A percentile compares a stretch with the other conserved stretches of the same genome.
Conservation (phyloP, 2,329 filamentous ascomycete species). For the Aspergillus quadrilineatus region DNA sequence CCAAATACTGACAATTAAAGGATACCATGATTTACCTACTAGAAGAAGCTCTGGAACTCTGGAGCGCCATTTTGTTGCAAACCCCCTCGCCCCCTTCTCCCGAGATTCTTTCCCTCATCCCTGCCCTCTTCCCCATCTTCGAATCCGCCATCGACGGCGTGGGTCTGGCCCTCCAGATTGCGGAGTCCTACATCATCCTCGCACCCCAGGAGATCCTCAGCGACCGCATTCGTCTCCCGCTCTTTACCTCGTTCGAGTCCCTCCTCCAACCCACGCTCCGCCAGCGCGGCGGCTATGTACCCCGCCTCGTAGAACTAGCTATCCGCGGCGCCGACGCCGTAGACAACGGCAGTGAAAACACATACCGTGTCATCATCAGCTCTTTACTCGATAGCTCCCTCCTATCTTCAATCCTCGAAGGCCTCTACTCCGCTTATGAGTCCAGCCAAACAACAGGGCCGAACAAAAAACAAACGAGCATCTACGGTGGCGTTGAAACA, state of each 20-base stretch:
- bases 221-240: slow-evolving; percentile 38
- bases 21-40: slow-evolving; percentile 76
- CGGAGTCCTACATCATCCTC: slow-evolving; percentile 69
- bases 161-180: slow-evolving; percentile 60
- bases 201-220: slow-evolving; percentile 51
- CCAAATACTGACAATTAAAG: slow-evolving; percentile 26
- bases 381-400: slow-evolving; percentile 66
- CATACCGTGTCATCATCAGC: slow-evolving; percentile 62
- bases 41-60: slow-evolving; percentile 88
- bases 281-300: slow-evolving; percentile 42
- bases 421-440: slow-evolving; percentile 66
- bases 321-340: slow-evolving; percentile 63
- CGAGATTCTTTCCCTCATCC: slow-evolving; percentile 63
- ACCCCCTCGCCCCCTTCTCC: slow-evolving; percentile 60
- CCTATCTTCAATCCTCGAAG: slow-evolving; percentile 62
- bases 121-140: slow-evolving; percentile 64
- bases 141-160: slow-evolving; percentile 66
- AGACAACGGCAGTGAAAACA: slow-evolving; percentile 56
- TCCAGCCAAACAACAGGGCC: slow-evolving; percentile 81
- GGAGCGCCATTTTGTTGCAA: slow-evolving; percentile 71
- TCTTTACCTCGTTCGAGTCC: slow-evolving; percentile 40
- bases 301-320: slow-evolving; percentile 60
- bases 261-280: slow-evolving; percentile 41
- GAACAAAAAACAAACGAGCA: slow-evolving; percentile 64
- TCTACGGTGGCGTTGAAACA: slow-evolving; percentile 74